phyloP scores from a whole-genome alignment of 257 asterid species.

The Ilex aquifolium region DNA sequence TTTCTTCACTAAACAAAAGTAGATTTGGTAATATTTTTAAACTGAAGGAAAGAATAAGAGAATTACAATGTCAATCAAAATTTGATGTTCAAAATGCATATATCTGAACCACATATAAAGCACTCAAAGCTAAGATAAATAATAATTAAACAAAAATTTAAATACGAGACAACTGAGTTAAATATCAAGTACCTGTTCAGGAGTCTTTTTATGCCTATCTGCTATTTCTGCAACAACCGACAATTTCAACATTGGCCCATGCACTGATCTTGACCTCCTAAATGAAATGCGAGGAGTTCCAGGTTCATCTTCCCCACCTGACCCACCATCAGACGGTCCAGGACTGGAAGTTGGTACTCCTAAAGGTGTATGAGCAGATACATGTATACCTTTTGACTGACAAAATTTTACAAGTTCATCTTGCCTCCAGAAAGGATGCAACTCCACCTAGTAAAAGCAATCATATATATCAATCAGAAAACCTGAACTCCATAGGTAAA shows the following conservation, averaged over 20 bases:
- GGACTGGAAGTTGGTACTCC: background rate
- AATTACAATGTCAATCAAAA: too few relatives aligned
- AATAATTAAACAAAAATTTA: too few relatives aligned
- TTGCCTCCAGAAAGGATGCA: slow-evolving; percentile 2
- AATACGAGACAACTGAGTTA: too few relatives aligned
- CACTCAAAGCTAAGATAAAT: too few relatives aligned
- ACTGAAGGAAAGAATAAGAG: too few relatives aligned
- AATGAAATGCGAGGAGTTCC: background rate
- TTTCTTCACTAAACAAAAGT: too few relatives aligned
- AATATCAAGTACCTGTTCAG: background rate
- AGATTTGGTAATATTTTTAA: too few relatives aligned
- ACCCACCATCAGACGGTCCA: background rate
- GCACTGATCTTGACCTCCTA: slow-evolving; percentile 4
- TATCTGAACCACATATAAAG: too few relatives aligned
- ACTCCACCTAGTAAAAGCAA: background rate
- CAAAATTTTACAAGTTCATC: background rate
- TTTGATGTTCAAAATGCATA: too few relatives aligned
- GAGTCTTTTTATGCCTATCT: background rate
- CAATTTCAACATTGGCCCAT: background rate
- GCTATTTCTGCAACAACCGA: slow-evolving; percentile 1
- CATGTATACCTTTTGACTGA: slow-evolving; percentile 1
- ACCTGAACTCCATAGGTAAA: too few relatives aligned
- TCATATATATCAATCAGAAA: too few relatives aligned
- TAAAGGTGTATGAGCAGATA: background rate
- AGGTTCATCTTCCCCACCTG: slow-evolving; percentile 3